Evolutionary conservation across 441 rosid genomes (phyloP), one percentile per base, ranked within the genome.

Genomic region (Pelargonium exstipulatum): DNA sequence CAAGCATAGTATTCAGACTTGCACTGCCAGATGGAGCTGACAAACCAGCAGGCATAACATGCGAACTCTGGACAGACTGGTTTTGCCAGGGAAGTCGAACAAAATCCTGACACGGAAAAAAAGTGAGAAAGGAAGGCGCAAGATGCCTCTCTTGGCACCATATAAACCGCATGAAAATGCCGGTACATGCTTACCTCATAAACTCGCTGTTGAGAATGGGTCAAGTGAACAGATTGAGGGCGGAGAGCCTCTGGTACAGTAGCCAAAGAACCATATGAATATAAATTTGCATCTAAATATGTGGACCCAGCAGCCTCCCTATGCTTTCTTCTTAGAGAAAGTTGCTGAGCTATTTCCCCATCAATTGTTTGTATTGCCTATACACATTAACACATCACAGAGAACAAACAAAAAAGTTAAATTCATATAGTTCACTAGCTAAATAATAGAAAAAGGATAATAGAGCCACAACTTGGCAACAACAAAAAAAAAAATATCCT

Each of bases 61-160:
- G 91, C n/a, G 97, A 76, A 17, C 79, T 82, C 76, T 86, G 96
- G 78, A 78, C 79, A 61, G 98, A 87, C 70, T 89, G 99, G 71
- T 87, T 95, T 84, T 92, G 98, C 97, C 87, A 90, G 57, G 98
- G 99, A 82, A 91, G 91, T 73, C 94, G 88, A 79, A 92, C 94
- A 73, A 95, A 95, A 74, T 95, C 98, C 99, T 95, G 84, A 73
- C 79, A 78, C 60, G 24, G 64, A 20, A 69, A 35, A 8, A 65
- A 67, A 13, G 16, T 17, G 26, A 40, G 45, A 9, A 9, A 64
- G n/a, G 22, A 13, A 58, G 13, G 10, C 9, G 35, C 61, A 45
- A 66, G 26, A 63, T 12, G 16, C 51, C 74, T 55, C 71, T 74
- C 74, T 70, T 12, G 57, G 67, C 64, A 67, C 29, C 45, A 61